Evolutionary conservation across 2,329 filamentous ascomycete genomes (phyloP).

Genomic region (Rhynchosporium graminicola): DNA sequence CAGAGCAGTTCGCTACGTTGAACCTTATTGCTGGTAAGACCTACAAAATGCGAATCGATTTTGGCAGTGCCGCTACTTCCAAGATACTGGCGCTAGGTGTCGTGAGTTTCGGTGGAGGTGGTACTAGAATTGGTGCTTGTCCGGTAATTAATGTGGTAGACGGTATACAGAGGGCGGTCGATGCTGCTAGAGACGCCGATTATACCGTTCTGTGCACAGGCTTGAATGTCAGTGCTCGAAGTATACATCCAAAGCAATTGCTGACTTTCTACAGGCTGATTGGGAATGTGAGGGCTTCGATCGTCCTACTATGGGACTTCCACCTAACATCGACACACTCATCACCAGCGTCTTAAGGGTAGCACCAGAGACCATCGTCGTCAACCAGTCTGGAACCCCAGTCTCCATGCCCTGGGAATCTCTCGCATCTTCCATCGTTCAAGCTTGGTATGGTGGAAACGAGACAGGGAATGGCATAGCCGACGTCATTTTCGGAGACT

Average conservation of each 20-base stretch:
- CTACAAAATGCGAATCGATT: slow-evolving; percentile 43
- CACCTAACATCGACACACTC: slow-evolving; percentile 35
- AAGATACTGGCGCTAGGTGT: slow-evolving; percentile 51
- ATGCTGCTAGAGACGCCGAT: slow-evolving; percentile 66
- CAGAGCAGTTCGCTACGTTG: slow-evolving; percentile 37
- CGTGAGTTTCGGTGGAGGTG: slow-evolving; percentile 58
- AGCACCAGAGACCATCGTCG: slow-evolving; percentile 59
- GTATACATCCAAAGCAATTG: slow-evolving; percentile 49
- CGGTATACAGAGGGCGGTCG: slow-evolving; percentile 66
- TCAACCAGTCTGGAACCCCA: slow-evolving; percentile 63
- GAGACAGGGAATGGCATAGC: slow-evolving; percentile 66
- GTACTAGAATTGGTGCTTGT: slow-evolving; percentile 62
- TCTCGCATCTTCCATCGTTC: slow-evolving; percentile 34
- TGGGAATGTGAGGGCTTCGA: slow-evolving; percentile 43
- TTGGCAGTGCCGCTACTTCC: slow-evolving; percentile 59
- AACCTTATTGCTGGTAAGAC: slow-evolving; percentile 36
- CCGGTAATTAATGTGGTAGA: slow-evolving; percentile 56
- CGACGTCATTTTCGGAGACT: slow-evolving; percentile 61
- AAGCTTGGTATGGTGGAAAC: slow-evolving; percentile 60
- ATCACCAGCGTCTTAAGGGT: slow-evolving; percentile 55
- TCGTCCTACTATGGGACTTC: slow-evolving; percentile 33
- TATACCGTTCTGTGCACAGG: slow-evolving; percentile 77
- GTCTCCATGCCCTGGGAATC: slow-evolving; percentile 53
- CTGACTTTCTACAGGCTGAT: slow-evolving; percentile 54
- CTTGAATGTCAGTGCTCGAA: slow-evolving; percentile 54